These are phyloP conservation scores for Fusarium drepaniforme DNA, from an alignment of 2,329 filamentous ascomycete species.

Conservation along the genomic window DNA sequence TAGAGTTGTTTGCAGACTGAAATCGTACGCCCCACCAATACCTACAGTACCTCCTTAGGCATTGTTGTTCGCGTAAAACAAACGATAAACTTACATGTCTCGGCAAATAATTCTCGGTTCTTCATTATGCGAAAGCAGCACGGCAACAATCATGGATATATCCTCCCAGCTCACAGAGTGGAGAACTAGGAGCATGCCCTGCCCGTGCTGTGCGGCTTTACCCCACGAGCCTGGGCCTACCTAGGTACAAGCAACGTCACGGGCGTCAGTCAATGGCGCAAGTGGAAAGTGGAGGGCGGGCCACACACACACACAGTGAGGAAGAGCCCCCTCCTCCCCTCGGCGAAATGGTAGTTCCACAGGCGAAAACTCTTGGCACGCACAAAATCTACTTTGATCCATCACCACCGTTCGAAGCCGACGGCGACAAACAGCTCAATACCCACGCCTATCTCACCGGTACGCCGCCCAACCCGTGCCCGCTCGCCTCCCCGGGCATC, in stretches of 20 bases:
- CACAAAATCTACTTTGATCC: conserved; percentile 57
- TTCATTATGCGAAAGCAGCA: neutral
- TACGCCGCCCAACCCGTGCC: conserved; percentile 45
- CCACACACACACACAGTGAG: conserved; percentile 8
- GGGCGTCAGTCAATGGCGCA: conserved; percentile 33
- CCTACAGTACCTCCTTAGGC: neutral
- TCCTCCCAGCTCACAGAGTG: neutral
- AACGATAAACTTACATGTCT: neutral
- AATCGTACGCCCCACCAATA: neutral
- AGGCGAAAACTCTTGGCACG: conserved; percentile 60
- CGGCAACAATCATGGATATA: neutral
- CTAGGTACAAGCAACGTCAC: conserved; percentile 33
- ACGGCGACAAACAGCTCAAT: conserved; percentile 53
- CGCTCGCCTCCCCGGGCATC: conserved; percentile 27
- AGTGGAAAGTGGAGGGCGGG: conserved; percentile 25
- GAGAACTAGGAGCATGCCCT: conserved; percentile 11
- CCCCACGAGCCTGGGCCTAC: conserved; percentile 31
- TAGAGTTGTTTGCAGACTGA: neutral
- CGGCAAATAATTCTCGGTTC: neutral
- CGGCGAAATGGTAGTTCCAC: conserved; percentile 55
- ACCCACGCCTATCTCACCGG: conserved; percentile 50
- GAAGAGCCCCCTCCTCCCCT: conserved; percentile 33
- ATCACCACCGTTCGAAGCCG: conserved; percentile 50
- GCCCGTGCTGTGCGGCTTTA: conserved; percentile 27
- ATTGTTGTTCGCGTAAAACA: neutral